Conservation (phyloP, 371 early-diverging fungal genomes). For the Mucor saturninus region DNA sequence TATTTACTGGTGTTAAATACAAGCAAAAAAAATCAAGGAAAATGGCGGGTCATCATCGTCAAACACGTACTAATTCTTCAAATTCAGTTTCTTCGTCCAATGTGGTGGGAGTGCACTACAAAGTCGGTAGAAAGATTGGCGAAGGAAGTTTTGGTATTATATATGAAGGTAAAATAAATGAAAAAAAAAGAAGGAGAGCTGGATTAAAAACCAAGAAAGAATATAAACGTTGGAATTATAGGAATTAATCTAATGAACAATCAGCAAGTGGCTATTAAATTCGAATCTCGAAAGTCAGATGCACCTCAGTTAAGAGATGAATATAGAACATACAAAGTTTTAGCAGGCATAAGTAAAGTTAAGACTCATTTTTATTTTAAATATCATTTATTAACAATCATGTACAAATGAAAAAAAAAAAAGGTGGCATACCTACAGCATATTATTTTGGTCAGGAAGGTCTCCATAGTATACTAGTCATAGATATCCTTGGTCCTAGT, state of each 20-base stretch:
- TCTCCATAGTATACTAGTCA: slow-evolving; percentile 90
- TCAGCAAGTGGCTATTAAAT: slow-evolving; percentile 90
- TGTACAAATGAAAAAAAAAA: not conserved
- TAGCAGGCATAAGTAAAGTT: slow-evolving; percentile 76
- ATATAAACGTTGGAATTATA: slow-evolving; percentile 21
- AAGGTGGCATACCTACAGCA: slow-evolving; percentile 84
- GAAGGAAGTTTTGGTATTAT: slow-evolving; percentile 96
- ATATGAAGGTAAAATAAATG: slow-evolving; percentile 82
- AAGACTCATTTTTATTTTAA: not conserved
- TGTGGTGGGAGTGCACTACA: slow-evolving; percentile 91
- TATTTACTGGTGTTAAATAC: no score
- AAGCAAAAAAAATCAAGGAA: not conserved
- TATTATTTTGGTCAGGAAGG: slow-evolving; percentile 97
- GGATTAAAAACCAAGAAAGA: not conserved
- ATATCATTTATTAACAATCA: not conserved
- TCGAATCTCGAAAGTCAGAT: slow-evolving; percentile 92
- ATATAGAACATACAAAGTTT: slow-evolving; percentile 88
- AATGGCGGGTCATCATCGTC: slow-evolving; percentile 30
- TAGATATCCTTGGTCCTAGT: slow-evolving; percentile 95
- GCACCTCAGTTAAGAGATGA: slow-evolving; percentile 95
- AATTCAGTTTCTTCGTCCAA: slow-evolving; percentile 38
- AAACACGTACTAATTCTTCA: slow-evolving; percentile 25
- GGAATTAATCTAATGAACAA: slow-evolving; percentile 82
- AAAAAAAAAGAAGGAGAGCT: not conserved
- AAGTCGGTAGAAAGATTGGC: slow-evolving; percentile 93